Base-by-base conservation (phyloP, 306 rosid genomes). In the Lathyrus oleraceus region DNA sequence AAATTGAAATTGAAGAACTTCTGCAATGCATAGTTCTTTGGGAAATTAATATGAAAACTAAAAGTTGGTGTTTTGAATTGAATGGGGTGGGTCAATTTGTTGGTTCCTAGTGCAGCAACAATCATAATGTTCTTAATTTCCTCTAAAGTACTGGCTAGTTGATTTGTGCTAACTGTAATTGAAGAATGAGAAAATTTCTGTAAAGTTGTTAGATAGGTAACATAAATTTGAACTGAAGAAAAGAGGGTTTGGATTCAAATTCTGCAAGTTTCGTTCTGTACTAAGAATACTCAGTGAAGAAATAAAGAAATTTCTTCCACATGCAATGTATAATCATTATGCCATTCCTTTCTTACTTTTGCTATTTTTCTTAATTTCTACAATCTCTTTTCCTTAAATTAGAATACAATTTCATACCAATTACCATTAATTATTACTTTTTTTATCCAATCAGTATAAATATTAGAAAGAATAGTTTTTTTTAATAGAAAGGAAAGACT, bases 161-260 rank as follows among this genome's bases (percentile, higher is more conserved):
- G 81, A 39, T 78, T 75, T 72, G 21, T 27, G 28, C 61, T 66
- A 78, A 75, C 49, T 75, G 78, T 75, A 56, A 75, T 64, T 45
- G 69, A 74, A 60, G 72, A 48, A 59, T 65, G 75, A 70, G 67
- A 71, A n/a, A 64, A 21, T 65, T 71, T 71, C 70, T 76, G 84
- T 76, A 66, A 75, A 81, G 78, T 70, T 59, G 44, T 74, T 69
- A 67, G 79, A 75, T 65, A 43, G 30, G 52, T 70, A 56, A 48
- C 42, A 45, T 67, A 51, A 62, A 49, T 27, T 42, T 61, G 74
- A 73, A 43, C 57, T 44, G 75, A 78, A 38, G 72, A 61, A 65
- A 67, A 60, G 45, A 15, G 59, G 27, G 74, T 70, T 75, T 61
- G 70, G 39, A 61, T 63, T 82, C 77, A 51, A 30, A 66, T 74